These are phyloP conservation scores for Linderniella brevidens DNA, from an alignment of 257 asterid species.

Conservation along the genomic window DNA sequence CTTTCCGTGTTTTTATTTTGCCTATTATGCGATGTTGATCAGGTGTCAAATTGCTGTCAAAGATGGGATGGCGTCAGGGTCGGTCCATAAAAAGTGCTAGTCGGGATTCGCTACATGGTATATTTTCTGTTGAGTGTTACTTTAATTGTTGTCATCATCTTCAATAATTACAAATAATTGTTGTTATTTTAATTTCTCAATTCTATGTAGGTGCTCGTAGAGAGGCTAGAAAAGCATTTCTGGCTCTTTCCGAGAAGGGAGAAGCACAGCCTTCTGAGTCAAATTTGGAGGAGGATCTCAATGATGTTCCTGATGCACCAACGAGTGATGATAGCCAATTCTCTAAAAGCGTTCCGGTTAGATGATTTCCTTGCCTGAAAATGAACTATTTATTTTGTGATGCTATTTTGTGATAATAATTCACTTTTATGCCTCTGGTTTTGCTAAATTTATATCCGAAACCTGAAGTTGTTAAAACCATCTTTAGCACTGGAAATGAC, in stretches of 20 bases:
- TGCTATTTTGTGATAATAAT: slow-evolving; percentile 1
- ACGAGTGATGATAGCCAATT: slow-evolving; percentile 29
- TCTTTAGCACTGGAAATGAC: too few relatives aligned
- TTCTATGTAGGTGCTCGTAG: slow-evolving; percentile 49
- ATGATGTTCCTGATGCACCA: slow-evolving; percentile 19
- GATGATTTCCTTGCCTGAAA: slow-evolving; percentile 13
- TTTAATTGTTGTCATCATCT: neutral
- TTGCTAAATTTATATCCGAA: too few relatives aligned
- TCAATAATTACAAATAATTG: slow-evolving; percentile 9
- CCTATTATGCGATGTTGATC: slow-evolving; percentile 8
- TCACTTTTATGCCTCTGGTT: slow-evolving; percentile 3
- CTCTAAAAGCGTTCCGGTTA: slow-evolving; percentile 54
- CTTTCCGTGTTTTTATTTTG: slow-evolving; percentile 11
- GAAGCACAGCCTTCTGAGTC: slow-evolving; percentile 15
- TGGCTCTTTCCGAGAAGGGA: slow-evolving; percentile 34
- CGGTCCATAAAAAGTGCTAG: slow-evolving; percentile 60
- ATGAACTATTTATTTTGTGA: neutral
- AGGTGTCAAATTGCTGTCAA: slow-evolving; percentile 76
- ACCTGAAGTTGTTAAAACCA: too few relatives aligned
- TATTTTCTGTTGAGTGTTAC: slow-evolving; percentile 4
- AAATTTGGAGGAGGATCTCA: slow-evolving; percentile 30
- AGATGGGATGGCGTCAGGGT: slow-evolving; percentile 99
- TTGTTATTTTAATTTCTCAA: slow-evolving; percentile 12
- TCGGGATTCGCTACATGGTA: slow-evolving; percentile 47
- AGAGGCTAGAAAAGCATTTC: slow-evolving; percentile 74